These are phyloP conservation scores for Cryphonectria naterciae DNA, from an alignment of 2,329 filamentous ascomycete genomes.

Conservation along the genomic window DNA sequence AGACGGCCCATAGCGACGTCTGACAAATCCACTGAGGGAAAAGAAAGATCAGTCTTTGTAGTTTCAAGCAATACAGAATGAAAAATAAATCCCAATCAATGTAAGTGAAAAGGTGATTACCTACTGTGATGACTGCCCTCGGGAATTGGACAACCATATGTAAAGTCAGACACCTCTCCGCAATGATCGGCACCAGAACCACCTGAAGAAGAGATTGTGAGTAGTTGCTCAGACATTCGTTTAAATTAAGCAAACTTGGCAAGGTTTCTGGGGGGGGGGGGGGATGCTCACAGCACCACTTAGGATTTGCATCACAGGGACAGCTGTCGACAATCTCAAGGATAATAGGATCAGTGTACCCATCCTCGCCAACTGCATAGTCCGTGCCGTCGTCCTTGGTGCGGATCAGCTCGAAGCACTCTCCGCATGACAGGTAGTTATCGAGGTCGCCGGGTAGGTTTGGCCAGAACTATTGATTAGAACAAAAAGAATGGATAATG, in stretches of 20 bases:
- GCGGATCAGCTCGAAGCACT: constrained; percentile 30
- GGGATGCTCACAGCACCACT: constrained; percentile 30
- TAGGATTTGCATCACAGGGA: constrained; percentile 30
- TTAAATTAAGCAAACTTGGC: neutral
- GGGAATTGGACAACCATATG: constrained; percentile 12
- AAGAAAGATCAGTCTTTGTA: neutral
- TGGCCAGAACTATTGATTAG: constrained; percentile 27
- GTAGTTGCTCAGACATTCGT: neutral
- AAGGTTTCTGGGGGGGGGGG: no score
- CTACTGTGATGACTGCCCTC: constrained; percentile 12
- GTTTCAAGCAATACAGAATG: neutral
- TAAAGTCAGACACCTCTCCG: constrained; percentile 15
- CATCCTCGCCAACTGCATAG: constrained; percentile 29
- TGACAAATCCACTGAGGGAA: constrained; percentile 3
- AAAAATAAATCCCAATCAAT: neutral
- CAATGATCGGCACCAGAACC: constrained; percentile 13
- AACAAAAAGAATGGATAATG: neutral
- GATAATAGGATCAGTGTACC: constrained; percentile 29
- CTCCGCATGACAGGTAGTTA: constrained; percentile 31
- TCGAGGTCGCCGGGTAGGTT: constrained; percentile 29
- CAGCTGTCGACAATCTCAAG: constrained; percentile 30
- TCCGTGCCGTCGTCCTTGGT: constrained; percentile 30
- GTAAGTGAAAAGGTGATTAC: neutral
- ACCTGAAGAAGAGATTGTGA: neutral
- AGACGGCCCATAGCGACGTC: constrained; percentile 17